phyloP scores from a whole-genome alignment of 768 basidiomycete genomes.

The Pulveroboletus sp. region DNA sequence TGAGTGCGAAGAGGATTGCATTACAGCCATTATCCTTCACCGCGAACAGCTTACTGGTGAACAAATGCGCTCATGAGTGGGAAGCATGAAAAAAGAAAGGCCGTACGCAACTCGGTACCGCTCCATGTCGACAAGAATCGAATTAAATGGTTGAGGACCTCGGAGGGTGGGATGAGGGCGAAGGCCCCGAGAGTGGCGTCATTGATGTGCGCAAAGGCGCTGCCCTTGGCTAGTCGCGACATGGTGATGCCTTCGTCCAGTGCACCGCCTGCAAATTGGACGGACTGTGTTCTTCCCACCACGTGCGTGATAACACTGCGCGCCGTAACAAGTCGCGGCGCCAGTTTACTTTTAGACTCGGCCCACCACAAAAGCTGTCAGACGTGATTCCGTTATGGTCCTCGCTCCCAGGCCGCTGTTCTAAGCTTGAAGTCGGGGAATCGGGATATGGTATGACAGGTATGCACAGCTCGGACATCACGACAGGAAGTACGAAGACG shows the following conservation, averaged over 20 bases:
- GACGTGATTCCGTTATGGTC: too few relatives aligned
- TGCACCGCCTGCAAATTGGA: background rate
- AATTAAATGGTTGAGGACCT: conserved; percentile 67
- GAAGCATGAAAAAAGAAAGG: conserved; percentile 6
- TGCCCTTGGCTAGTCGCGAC: conserved; percentile 47
- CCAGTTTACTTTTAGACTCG: too few relatives aligned
- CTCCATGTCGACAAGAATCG: conserved; percentile 80
- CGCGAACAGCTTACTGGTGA: conserved; percentile 68
- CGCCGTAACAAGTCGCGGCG: too few relatives aligned
- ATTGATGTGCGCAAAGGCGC: conserved; percentile 49
- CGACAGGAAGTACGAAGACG: too few relatives aligned
- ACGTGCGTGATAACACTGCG: too few relatives aligned
- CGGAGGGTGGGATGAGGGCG: conserved; percentile 51
- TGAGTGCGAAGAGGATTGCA: background rate
- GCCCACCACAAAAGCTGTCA: too few relatives aligned
- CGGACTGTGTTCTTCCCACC: too few relatives aligned
- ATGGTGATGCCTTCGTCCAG: conserved; percentile 31
- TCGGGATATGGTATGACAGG: too few relatives aligned
- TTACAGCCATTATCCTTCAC: conserved; percentile 31
- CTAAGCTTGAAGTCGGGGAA: too few relatives aligned
- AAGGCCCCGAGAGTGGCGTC: conserved; percentile 66
- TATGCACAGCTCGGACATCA: too few relatives aligned
- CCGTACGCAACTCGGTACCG: conserved; percentile 72
- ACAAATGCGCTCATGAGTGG: conserved; percentile 8
- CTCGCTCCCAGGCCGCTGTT: too few relatives aligned